Conservation (phyloP, 2,329 filamentous ascomycete genomes). For the Talaromyces amestolkiae region DNA sequence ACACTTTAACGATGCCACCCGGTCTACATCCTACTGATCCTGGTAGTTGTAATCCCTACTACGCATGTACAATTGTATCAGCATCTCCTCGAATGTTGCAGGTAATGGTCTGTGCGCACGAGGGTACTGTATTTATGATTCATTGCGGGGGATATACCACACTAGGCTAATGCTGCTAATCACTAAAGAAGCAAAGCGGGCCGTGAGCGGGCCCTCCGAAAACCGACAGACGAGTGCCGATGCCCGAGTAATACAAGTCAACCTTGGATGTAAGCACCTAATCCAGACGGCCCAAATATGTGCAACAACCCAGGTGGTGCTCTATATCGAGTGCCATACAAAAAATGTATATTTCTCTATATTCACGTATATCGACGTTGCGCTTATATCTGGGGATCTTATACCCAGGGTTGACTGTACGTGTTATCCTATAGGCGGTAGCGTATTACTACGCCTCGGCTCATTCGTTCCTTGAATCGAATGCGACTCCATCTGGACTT, state of each 20-base stretch:
- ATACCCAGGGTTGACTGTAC: no score
- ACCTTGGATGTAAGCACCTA: no score
- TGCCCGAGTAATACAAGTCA: neutral
- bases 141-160: neutral
- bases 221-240: neutral
- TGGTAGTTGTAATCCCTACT: no score
- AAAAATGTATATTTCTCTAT: no score
- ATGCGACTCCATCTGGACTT: neutral
- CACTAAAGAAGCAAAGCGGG: neutral
- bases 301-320: no score
- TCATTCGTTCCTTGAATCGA: neutral
- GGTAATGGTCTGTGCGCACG: neutral
- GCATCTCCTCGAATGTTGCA: no score
- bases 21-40: neutral
- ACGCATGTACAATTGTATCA: no score
- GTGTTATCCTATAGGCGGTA: no score
- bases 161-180: neutral
- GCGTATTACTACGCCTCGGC: neutral
- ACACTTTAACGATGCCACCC: neutral
- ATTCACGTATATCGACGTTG: no score
- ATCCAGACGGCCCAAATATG: no score
- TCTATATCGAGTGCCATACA: no score
- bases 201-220: neutral
- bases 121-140: neutral
- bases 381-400: no score